phyloP scores from a whole-genome alignment of 2,329 filamentous ascomycete genomes.

The Albifimbria verrucaria region DNA sequence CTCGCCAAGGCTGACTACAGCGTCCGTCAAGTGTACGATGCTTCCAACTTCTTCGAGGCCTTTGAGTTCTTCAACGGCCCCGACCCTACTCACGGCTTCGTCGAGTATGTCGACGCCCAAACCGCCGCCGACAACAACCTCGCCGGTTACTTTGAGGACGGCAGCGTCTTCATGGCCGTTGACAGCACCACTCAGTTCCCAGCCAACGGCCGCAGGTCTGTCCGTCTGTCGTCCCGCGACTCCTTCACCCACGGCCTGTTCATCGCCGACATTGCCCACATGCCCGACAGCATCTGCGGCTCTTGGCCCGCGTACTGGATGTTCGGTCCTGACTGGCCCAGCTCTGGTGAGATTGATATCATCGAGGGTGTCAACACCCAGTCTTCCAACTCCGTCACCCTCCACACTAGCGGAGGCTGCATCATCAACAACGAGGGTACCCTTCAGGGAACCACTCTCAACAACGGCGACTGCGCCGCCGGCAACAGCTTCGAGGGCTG shows the following conservation, averaged over 20 bases:
- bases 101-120: conserved; percentile 61
- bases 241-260: conserved; percentile 68
- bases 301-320: conserved; percentile 74
- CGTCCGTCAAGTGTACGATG: conserved; percentile 46
- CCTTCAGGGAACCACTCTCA: conserved; percentile 41
- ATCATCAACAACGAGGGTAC: conserved; percentile 47
- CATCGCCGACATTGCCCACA: conserved; percentile 70
- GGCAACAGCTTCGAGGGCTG: conserved; percentile 56
- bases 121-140: conserved; percentile 57
- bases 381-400: conserved; percentile 56
- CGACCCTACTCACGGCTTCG: conserved; percentile 75
- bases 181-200: conserved; percentile 58
- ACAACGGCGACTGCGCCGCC: conserved; percentile 54
- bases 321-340: conserved; percentile 68
- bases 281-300: conserved; percentile 70
- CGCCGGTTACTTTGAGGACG: conserved; percentile 51
- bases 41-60: conserved; percentile 52
- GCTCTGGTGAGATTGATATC: conserved; percentile 72
- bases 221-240: conserved; percentile 65
- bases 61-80: conserved; percentile 53
- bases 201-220: conserved; percentile 61
- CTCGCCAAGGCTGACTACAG: conserved; percentile 34
- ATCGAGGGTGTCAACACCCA: conserved; percentile 72
- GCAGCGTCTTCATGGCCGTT: conserved; percentile 64
- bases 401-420: conserved; percentile 65